Conservation (phyloP, 139 green algal genomes). For the Chlorella sp. region DNA sequence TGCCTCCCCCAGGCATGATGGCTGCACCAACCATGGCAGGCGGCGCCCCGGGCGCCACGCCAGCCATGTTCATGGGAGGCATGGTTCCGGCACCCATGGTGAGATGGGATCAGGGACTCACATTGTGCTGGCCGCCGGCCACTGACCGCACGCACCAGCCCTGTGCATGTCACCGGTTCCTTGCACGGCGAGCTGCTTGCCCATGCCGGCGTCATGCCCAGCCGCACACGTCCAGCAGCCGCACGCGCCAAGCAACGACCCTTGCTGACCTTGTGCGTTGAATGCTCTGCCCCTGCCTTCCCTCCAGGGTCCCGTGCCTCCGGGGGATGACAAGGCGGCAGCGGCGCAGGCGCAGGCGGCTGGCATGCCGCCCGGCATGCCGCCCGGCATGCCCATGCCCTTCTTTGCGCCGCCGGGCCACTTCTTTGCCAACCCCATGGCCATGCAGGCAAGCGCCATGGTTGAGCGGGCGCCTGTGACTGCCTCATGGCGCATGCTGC, state of each 20-base stretch:
- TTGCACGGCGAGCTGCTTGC: no score
- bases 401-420: slow-evolving; percentile 15
- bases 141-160: no score
- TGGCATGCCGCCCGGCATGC: neutral
- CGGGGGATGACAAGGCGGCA: neutral
- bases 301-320: neutral
- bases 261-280: no score
- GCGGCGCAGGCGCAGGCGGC: neutral
- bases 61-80: neutral
- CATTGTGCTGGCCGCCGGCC: no score
- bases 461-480: no score
- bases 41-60: neutral
- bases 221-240: no score
- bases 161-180: no score
- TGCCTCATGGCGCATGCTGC: no score
- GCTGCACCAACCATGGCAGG: neutral
- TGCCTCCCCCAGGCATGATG: slow-evolving; percentile 23
- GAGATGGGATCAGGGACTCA: no score
- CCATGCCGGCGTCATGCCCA: no score
- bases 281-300: no score
- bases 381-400: slow-evolving; percentile 10
- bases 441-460: neutral
- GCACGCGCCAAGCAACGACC: no score
- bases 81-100: neutral
- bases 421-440: slow-evolving; percentile 8